Evolutionary conservation across 2,329 filamentous ascomycete genomes (phyloP).

Genomic region (Colletotrichum tofieldiae): DNA sequence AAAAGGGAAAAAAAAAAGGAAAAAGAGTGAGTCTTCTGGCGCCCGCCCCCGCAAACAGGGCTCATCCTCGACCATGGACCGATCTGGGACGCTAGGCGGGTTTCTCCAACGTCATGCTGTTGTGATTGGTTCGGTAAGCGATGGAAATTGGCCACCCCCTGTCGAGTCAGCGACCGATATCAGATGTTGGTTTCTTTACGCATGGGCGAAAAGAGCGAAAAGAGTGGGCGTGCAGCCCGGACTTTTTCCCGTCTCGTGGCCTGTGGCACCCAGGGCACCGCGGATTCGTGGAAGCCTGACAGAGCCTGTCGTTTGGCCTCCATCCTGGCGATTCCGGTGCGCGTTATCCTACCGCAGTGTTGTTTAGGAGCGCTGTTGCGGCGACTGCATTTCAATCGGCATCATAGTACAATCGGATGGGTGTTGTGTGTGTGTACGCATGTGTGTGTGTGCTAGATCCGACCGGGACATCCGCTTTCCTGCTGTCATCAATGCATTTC

Average conservation of each 20-base stretch:
- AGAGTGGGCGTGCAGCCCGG: conserved; percentile 6
- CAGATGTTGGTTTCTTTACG: conserved; percentile 50
- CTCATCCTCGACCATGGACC: conserved; percentile 39
- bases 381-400: neutral
- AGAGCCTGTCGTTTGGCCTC: neutral
- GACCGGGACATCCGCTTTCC: neutral
- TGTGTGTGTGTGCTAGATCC: neutral
- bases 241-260: conserved; percentile 9
- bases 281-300: neutral
- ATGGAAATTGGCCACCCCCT: conserved; percentile 50
- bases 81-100: conserved; percentile 44
- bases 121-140: conserved; percentile 53
- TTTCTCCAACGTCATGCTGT: conserved; percentile 53
- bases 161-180: conserved; percentile 53
- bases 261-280: neutral
- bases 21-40: conserved; percentile 19
- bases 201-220: conserved; percentile 9
- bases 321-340: neutral
- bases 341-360: neutral
- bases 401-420: neutral
- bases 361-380: neutral
- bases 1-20: neutral
- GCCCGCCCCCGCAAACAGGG: conserved; percentile 42
- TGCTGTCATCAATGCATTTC: neutral
- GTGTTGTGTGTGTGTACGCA: neutral